Percentiles rank a stretch among this genome's conserved stretches.
Conservation (phyloP, 495 filamentous ascomycete species). For the Parathielavia appendiculata region DNA sequence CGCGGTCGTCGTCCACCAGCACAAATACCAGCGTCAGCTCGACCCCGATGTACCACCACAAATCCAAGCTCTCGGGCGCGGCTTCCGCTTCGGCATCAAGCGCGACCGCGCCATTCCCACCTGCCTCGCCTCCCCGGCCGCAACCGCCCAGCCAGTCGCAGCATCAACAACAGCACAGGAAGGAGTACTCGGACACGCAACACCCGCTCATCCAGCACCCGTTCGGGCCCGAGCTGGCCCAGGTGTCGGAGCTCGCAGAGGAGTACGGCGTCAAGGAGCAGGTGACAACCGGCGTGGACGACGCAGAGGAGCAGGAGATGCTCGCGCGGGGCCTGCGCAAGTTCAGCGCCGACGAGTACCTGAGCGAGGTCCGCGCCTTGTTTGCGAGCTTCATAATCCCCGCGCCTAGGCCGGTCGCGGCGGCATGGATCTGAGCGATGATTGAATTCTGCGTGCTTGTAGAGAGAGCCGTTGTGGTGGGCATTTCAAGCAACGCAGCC, state of each 20-base stretch:
- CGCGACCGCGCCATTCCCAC: slow-evolving; percentile 26
- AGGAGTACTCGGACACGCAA: neutral
- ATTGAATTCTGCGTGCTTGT: no score
- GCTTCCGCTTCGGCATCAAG: slow-evolving; percentile 20
- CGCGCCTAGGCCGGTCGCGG: neutral
- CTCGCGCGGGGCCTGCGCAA: slow-evolving; percentile 61
- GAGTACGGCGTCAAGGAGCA: slow-evolving; percentile 66
- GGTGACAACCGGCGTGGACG: slow-evolving; percentile 43
- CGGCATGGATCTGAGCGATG: slow-evolving; percentile 10
- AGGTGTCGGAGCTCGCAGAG: slow-evolving; percentile 77
- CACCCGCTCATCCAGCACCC: slow-evolving; percentile 36
- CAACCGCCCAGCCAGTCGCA: slow-evolving; percentile 6
- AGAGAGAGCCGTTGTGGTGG: no score
- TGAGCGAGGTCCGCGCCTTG: slow-evolving; percentile 70
- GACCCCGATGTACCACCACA: slow-evolving; percentile 30
- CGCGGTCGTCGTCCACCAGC: slow-evolving; percentile 45
- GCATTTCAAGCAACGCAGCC: no score
- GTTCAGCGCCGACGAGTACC: slow-evolving; percentile 77
- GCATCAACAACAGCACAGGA: slow-evolving; percentile 12
- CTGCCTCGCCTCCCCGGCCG: slow-evolving; percentile 24
- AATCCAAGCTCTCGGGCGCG: slow-evolving; percentile 26
- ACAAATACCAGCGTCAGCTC: slow-evolving; percentile 41
- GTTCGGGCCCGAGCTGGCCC: slow-evolving; percentile 69
- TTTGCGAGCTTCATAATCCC: slow-evolving; percentile 42
- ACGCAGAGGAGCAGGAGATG: slow-evolving; percentile 67